These are phyloP conservation scores for Dionaea muscipula DNA, from an alignment of 179 eudicot genomes.

Conservation along the genomic window DNA sequence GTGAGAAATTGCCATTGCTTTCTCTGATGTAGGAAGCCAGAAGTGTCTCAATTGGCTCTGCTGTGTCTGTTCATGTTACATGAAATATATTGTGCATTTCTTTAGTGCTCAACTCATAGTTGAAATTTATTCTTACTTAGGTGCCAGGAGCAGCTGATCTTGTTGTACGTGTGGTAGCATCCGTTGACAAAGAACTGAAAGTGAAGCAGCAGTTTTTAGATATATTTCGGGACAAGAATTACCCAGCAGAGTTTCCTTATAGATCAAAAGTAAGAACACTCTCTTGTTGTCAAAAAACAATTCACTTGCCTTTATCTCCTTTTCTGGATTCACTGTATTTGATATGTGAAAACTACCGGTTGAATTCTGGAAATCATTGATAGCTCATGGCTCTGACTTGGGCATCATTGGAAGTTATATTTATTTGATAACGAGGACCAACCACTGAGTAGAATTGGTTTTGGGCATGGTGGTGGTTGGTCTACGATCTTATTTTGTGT, in stretches of 20 bases:
- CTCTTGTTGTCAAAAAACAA: too few relatives aligned
- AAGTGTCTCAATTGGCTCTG: too few relatives aligned
- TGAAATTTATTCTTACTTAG: too few relatives aligned
- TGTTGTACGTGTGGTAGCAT: conserved; percentile 66
- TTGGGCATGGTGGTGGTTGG: neutral
- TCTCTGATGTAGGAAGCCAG: too few relatives aligned
- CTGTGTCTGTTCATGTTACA: too few relatives aligned
- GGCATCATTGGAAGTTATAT: neutral
- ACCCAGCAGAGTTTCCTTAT: conserved; percentile 69
- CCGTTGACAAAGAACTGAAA: conserved; percentile 51
- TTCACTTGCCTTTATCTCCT: neutral
- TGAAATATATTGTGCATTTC: too few relatives aligned
- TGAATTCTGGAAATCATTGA: neutral
- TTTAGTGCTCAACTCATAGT: too few relatives aligned
- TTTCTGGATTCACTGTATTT: neutral
- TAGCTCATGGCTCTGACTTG: neutral
- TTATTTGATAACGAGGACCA: neutral
- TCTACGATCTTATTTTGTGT: too few relatives aligned
- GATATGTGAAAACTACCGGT: neutral
- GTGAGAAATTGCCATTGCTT: too few relatives aligned
- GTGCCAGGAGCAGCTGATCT: conserved; percentile 64
- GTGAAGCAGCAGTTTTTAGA: conserved; percentile 72
- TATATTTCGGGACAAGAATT: conserved; percentile 46
- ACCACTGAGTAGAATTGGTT: neutral
- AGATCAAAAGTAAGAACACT: conserved; percentile 77